These are phyloP conservation scores for Magnaporthiopsis rhizophila DNA, from an alignment of 2,329 filamentous ascomycete genomes.

Conservation along the genomic window DNA sequence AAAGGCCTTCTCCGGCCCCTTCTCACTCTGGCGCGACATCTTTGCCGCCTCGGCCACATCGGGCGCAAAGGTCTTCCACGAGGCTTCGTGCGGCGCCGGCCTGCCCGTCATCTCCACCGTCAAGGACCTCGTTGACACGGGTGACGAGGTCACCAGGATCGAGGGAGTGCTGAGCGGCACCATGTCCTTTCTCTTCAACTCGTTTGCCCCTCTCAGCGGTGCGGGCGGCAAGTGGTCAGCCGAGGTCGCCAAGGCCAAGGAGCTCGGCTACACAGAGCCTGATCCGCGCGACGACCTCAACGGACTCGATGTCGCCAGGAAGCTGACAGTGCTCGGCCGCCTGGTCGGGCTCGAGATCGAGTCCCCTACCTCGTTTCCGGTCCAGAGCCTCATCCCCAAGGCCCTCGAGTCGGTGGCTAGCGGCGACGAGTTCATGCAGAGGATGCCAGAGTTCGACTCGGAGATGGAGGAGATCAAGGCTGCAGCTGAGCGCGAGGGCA, in stretches of 20 bases:
- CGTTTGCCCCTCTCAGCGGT: constrained; percentile 75
- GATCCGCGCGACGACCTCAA: constrained; percentile 83
- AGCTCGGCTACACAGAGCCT: constrained; percentile 85
- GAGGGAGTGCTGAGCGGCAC: constrained; percentile 97
- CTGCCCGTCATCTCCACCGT: constrained; percentile 89
- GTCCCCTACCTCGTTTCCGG: constrained; percentile 81
- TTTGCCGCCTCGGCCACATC: constrained; percentile 62
- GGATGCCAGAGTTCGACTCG: constrained; percentile 73
- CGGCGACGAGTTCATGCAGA: constrained; percentile 78
- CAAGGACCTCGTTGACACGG: constrained; percentile 89
- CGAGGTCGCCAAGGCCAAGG: constrained; percentile 87
- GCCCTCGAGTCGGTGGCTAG: constrained; percentile 70
- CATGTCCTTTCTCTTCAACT: constrained; percentile 98
- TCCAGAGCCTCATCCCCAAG: constrained; percentile 85
- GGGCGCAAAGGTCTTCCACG: constrained; percentile 84
- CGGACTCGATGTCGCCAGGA: constrained; percentile 85
- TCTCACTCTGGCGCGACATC: constrained; percentile 80
- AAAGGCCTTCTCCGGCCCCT: constrained; percentile 84
- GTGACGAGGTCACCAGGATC: constrained; percentile 83
- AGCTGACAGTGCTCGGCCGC: constrained; percentile 88
- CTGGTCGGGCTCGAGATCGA: constrained; percentile 74
- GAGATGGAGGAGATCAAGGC: constrained; percentile 84
- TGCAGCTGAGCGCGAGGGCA: constrained; percentile 78
- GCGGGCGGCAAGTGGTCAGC: constrained; percentile 71
- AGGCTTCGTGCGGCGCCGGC: constrained; percentile 88